These are phyloP conservation scores for Zarea fungicola DNA, from an alignment of 2,329 filamentous ascomycete genomes.

Conservation along the genomic window DNA sequence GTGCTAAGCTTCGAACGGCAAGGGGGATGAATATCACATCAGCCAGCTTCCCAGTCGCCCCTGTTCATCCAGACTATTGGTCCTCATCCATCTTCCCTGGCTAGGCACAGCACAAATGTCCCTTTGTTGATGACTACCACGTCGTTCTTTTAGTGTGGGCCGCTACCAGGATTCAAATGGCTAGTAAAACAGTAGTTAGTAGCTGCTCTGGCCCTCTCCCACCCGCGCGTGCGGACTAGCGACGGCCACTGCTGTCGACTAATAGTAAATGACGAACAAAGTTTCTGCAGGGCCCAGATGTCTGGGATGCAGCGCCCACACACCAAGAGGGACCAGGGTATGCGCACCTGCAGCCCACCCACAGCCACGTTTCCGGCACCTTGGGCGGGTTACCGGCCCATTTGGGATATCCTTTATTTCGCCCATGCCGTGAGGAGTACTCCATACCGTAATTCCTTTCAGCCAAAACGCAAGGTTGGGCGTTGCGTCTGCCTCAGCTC, in stretches of 20 bases:
- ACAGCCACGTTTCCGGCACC: slow-evolving; percentile 12
- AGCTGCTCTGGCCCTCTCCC: too few species aligned
- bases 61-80: neutral
- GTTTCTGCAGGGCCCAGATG: neutral
- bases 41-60: neutral
- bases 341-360: slow-evolving; percentile 4
- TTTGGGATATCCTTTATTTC: slow-evolving; percentile 9
- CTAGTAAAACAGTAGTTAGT: slow-evolving; percentile 4
- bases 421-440: neutral
- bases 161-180: slow-evolving; percentile 1
- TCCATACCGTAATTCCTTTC: neutral
- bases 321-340: neutral
- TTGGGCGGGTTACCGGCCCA: slow-evolving; percentile 1
- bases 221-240: too few species aligned
- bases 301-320: slow-evolving; percentile 1
- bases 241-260: neutral
- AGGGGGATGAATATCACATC: slow-evolving; percentile 2
- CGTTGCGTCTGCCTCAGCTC: slow-evolving; percentile 1
- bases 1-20: slow-evolving; percentile 4
- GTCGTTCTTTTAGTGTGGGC: slow-evolving; percentile 1
- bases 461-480: slow-evolving; percentile 1
- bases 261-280: neutral
- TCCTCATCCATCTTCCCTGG: neutral
- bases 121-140: too few species aligned
- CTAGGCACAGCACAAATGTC: too few species aligned